Evolutionary conservation across 228 moss, liverwort and hornwort species (phyloP), one percentile per base, ranked within the genome.

Genomic region (Sphagnum fallax): DNA sequence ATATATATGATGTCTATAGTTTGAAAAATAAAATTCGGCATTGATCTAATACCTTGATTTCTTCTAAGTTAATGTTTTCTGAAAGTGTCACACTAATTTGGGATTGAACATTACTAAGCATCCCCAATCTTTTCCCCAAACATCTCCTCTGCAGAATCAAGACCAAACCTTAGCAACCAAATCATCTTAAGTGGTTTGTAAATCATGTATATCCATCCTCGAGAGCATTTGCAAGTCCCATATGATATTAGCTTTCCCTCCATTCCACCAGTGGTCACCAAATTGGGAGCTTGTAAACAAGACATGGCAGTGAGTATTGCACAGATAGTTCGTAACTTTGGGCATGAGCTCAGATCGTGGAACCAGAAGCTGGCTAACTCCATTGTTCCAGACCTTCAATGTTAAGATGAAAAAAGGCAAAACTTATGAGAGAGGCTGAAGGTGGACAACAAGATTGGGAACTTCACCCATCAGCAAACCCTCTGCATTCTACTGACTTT

Each of bases 211-310:
- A 32, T 32, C 32, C 32, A 32, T 32, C 32, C 32, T 32, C 2
- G 89, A 80, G 52, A 84, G 76, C 51, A 81, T 84, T 81, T 91
- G 89, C 74, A 93, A 79, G 69, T 97, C 97, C 97, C 97, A 97
- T n/a, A 97, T 81, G 32, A 32, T 51, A 97, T 75, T 14, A 97
- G 90, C 75, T 91, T 97, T 53, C 91, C 90, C 80, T 97, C 97
- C 91, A 91, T 83, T 68, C 71, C 88, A 72, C 97, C 97, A 50
- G 80, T 91, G 58, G 93, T 93, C 63, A 82, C 91, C 77, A 97
- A 74, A 32, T 1, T 67, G 83, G 83, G 59, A 88, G 73, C 65
- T 83, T 83, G 32, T 32, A 32, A 32, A 32, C 32, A 32, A 32
- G 32, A 32, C 32, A 32, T 32, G 32, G 73, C 63, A 65, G 63